Evolutionary conservation across 805 yeast species (phyloP), one percentile per base, ranked within the genome.

Genomic region (Metschnikowia kunwiensis): DNA sequence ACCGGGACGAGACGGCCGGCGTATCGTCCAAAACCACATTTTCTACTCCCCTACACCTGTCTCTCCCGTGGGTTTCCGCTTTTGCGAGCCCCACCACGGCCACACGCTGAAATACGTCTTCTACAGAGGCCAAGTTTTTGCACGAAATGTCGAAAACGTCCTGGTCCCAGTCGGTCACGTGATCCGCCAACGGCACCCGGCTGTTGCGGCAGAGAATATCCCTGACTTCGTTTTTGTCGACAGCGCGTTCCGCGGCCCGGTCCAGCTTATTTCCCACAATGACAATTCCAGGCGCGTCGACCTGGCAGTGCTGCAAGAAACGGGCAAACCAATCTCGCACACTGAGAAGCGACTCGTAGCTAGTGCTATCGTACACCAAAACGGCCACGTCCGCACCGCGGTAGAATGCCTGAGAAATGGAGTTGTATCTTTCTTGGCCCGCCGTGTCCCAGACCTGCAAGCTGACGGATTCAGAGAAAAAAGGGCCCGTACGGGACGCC

Each of bases 381-480:
- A 77, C 62, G 4, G 70, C 77, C 13, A 75, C 73, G 47, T 77
- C 81, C 0, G 80, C 68, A 7, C 82, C 82, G 25, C 82, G 56
- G 53, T 76, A 77, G 46, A 76, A 77, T 4, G 79, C 75, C 50
- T 69, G 72, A 8, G 74, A 65, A 20, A 74, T 71, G 34, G 76
- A 70, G 40, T 68, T 66, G 52, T 67, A 68, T 30, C 74, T 49
- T 45, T 68, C 74, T 49, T 68, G 74, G 10, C 74, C 73, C 1
- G 74, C 73, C 7, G 74, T 68, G 47, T 68, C 74, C 71, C 77
- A 80, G 7, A 80, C 70, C 54, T 80, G 86, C 24, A 80, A 59
- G 32, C 60, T 61, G 14, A 70, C 68, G 3, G 36, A 10, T 7
- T 20, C 22, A 9, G 9, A 7, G 22, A 9, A 7, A 9, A 9